Percentiles rank a stretch among this genome's conserved stretches.
Conservation (phyloP, 257 asterid genomes). For the Dorcoceras hygrometricum region DNA sequence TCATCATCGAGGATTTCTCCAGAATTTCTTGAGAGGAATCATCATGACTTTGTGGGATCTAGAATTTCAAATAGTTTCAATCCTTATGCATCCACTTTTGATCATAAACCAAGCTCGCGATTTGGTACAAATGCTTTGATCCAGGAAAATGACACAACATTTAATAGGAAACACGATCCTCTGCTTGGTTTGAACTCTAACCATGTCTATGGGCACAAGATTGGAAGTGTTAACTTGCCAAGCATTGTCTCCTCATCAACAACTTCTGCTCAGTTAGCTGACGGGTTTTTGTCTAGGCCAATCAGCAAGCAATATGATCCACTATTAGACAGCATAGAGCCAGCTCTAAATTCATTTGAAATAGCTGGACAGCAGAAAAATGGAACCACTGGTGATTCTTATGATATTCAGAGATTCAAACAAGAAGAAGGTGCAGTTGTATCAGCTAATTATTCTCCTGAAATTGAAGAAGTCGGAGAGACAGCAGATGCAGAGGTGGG, state of each 20-base stretch:
- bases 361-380: conserved; percentile 41
- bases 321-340: conserved; percentile 81
- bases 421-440: conserved; percentile 40
- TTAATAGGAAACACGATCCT: conserved; percentile 34
- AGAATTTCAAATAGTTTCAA: conserved; percentile 53
- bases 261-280: conserved; percentile 40
- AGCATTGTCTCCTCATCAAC: conserved; percentile 32
- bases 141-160: conserved; percentile 41
- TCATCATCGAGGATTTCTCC: conserved; percentile 41
- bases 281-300: conserved; percentile 34
- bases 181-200: conserved; percentile 40
- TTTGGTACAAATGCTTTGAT: conserved; percentile 39
- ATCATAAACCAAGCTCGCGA: conserved; percentile 55
- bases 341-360: conserved; percentile 43
- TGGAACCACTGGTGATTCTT: conserved; percentile 60
- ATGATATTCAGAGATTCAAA: conserved; percentile 38
- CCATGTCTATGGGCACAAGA: conserved; percentile 33
- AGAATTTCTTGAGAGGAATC: conserved; percentile 47
- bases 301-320: conserved; percentile 79
- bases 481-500: conserved; percentile 83
- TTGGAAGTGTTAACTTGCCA: conserved; percentile 35
- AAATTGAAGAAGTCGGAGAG: conserved; percentile 80
- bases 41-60: conserved; percentile 44
- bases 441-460: conserved; percentile 39
- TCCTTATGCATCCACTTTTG: conserved; percentile 69